Evolutionary conservation across 108 stramenopile genomes (phyloP).

Genomic region (Pseudonitzschia pungens): DNA sequence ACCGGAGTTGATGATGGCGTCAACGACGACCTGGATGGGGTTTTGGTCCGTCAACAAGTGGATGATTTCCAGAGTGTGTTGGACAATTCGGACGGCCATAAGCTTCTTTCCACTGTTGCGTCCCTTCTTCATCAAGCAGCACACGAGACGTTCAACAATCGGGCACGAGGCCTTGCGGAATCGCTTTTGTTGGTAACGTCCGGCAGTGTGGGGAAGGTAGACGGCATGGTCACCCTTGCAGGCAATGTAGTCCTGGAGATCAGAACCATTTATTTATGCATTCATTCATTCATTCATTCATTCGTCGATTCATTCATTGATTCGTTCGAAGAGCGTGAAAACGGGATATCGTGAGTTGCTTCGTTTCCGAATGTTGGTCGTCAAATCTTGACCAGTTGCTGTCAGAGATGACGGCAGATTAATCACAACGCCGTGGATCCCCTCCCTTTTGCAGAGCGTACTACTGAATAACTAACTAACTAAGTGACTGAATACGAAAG

Average conservation of each 20-base stretch:
- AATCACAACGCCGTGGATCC: no score
- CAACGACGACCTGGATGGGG: constrained; percentile 99
- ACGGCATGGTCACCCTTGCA: constrained; percentile 97
- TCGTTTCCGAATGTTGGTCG: no score
- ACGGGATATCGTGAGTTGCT: no score
- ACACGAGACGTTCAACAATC: constrained; percentile 98
- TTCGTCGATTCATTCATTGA: no score
- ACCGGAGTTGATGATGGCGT: constrained; percentile 99
- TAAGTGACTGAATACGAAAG: no score
- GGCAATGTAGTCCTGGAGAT: constrained; percentile 87
- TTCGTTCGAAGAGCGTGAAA: no score
- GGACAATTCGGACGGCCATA: constrained; percentile 97
- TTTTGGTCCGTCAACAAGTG: constrained; percentile 99
- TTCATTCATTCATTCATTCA: no score
- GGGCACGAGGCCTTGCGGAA: constrained; percentile 99
- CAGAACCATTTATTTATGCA: no score
- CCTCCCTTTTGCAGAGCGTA: no score
- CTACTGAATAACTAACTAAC: no score
- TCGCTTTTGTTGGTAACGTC: constrained; percentile 99
- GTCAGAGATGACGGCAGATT: no score
- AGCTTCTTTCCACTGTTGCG: constrained; percentile 99
- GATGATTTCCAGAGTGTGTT: constrained; percentile 99
- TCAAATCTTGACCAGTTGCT: no score
- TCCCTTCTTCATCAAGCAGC: constrained; percentile 97
- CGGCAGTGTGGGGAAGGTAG: constrained; percentile 99